phyloP scores from a whole-genome alignment of 1,139 yeast genomes.

The Geotrichum klebahnii region DNA sequence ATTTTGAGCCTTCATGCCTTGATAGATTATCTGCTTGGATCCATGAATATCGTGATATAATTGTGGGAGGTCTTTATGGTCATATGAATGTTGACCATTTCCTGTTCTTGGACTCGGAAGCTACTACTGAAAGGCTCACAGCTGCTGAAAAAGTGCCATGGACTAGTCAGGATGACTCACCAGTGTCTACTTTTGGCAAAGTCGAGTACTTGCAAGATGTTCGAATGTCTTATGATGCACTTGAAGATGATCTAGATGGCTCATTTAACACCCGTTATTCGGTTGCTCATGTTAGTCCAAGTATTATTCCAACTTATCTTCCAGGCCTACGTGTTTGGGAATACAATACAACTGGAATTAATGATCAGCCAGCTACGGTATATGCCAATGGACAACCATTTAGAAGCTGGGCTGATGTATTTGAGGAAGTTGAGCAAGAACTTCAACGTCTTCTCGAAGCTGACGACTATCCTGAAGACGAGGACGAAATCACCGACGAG shows the following conservation, averaged over 20 bases:
- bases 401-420: conserved; percentile 51
- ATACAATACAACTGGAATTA: conserved; percentile 61
- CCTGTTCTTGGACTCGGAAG: conserved; percentile 62
- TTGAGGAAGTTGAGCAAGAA: conserved; percentile 45
- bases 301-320: conserved; percentile 80
- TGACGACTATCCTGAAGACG: conserved; percentile 27
- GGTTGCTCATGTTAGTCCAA: conserved; percentile 64
- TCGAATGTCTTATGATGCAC: conserved; percentile 17
- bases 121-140: conserved; percentile 2
- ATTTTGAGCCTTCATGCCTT: conserved; percentile 66
- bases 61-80: conserved; percentile 78
- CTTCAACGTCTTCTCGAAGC: conserved; percentile 28
- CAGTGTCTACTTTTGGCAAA: conserved; percentile 16
- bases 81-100: conserved; percentile 89
- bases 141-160: conserved; percentile 23
- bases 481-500: conserved; percentile 27
- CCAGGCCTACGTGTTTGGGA: conserved; percentile 85
- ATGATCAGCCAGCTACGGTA: conserved; percentile 24
- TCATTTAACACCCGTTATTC: conserved; percentile 56
- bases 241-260: conserved; percentile 14
- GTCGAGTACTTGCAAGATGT: conserved; percentile 25
- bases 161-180: conserved; percentile 19
- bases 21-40: conserved; percentile 73
- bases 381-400: conserved; percentile 26
- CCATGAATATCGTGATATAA: conserved; percentile 75